A percentile compares a stretch with the other conserved stretches of the same genome.
These are phyloP conservation scores for Boletus eberwhitei DNA, from an alignment of 768 basidiomycete species.

Conservation along the genomic window DNA sequence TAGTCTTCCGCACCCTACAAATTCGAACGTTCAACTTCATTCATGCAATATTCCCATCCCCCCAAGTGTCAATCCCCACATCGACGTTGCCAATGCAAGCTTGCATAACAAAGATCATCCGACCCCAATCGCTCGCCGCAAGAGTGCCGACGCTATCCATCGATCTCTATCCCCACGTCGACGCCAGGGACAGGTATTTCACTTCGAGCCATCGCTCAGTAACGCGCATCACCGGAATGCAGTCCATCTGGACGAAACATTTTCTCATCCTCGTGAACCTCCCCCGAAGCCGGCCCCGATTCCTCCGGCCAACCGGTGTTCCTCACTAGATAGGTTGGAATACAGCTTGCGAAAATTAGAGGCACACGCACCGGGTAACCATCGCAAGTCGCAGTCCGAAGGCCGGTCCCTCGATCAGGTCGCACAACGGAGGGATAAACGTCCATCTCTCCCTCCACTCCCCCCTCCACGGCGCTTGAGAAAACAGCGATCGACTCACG, in stretches of 20 bases:
- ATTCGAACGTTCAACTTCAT: background rate
- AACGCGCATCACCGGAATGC: background rate
- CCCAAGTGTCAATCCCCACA: background rate
- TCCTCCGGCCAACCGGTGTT: conserved; percentile 19
- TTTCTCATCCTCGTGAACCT: conserved; percentile 14
- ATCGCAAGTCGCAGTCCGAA: conserved; percentile 22
- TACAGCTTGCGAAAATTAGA: conserved; percentile 33
- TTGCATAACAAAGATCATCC: background rate
- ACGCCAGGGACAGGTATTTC: conserved; percentile 29
- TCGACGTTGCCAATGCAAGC: background rate
- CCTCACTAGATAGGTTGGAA: conserved; percentile 33
- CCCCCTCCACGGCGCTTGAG: conserved; percentile 14
- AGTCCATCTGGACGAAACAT: conserved; percentile 10
- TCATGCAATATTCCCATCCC: background rate
- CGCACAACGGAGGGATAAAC: conserved; percentile 5
- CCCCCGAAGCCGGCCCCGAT: conserved; percentile 20
- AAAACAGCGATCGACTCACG: conserved; percentile 10
- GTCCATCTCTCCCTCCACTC: conserved; percentile 18
- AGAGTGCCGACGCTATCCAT: conserved; percentile 1
- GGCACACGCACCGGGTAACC: conserved; percentile 26
- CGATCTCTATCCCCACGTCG: conserved; percentile 8
- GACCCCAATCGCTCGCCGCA: conserved; percentile 11
- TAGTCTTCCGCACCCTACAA: background rate
- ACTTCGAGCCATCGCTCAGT: conserved; percentile 4
- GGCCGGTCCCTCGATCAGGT: conserved; percentile 1